phyloP scores from a whole-genome alignment of 495 filamentous ascomycete genomes.

The Annulohypoxylon bovei region DNA sequence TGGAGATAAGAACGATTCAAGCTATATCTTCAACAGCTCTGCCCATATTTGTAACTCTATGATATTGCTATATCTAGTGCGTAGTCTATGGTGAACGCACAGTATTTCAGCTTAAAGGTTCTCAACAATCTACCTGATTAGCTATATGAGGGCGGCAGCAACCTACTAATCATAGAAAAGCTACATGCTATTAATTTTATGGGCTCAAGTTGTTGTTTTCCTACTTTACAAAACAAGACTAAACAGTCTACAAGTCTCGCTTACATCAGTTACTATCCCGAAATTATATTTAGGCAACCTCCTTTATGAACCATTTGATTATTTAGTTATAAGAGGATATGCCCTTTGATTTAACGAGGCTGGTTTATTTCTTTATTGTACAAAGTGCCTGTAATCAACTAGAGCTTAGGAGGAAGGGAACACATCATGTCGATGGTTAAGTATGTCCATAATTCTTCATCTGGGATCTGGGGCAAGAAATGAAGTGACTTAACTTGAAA shows the following conservation, averaged over 20 bases:
- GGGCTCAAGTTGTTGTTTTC: too few species aligned
- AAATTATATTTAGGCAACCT: not conserved
- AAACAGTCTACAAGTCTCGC: too few species aligned
- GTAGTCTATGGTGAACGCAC: too few species aligned
- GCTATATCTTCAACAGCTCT: not conserved
- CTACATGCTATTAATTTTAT: not conserved
- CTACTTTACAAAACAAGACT: too few species aligned
- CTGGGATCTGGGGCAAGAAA: not conserved
- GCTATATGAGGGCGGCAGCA: too few species aligned
- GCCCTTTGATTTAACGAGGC: not conserved
- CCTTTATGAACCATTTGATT: not conserved
- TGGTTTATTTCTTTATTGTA: not conserved
- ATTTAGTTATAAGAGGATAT: not conserved
- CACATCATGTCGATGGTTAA: not conserved
- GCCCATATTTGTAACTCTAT: not conserved
- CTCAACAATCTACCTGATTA: too few species aligned
- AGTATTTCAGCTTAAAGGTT: too few species aligned
- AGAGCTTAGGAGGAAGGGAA: not conserved
- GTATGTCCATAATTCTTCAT: not conserved
- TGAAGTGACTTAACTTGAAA: not conserved
- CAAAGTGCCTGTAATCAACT: not conserved
- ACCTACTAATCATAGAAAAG: too few species aligned
- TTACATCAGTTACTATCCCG: not conserved
- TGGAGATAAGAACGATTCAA: too few species aligned
- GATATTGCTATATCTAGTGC: too few species aligned